A percentile compares a stretch with the other conserved stretches of the same genome.
Evolutionary conservation across 2,329 filamentous ascomycete genomes (phyloP).

Genomic region (Stemphylium beticola): DNA sequence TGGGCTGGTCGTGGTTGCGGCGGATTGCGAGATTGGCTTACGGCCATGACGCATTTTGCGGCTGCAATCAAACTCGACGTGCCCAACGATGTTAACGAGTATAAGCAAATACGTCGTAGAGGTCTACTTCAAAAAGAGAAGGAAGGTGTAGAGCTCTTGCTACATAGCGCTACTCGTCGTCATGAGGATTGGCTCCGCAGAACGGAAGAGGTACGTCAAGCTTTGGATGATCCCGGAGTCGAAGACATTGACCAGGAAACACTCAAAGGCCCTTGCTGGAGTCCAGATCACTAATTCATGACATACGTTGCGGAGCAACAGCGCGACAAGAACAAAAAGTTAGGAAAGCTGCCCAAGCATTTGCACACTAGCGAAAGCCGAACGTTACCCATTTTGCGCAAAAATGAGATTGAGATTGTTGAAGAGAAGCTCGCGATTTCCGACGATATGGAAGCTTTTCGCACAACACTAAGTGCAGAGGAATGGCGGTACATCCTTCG

Average conservation of each 20-base stretch:
- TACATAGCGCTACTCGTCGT: constrained; percentile 1
- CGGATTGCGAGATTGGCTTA: constrained; percentile 10
- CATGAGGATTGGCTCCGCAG: background rate
- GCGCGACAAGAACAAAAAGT: background rate
- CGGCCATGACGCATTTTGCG: constrained; percentile 15
- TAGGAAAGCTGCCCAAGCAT: background rate
- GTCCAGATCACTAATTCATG: constrained; percentile 4
- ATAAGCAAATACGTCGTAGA: background rate
- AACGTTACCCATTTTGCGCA: background rate
- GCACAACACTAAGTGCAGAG: background rate
- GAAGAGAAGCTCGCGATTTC: background rate
- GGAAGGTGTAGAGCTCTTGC: constrained; percentile 12
- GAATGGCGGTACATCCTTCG: constrained; percentile 9
- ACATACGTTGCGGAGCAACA: background rate
- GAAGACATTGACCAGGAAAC: background rate
- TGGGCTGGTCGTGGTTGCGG: constrained; percentile 26
- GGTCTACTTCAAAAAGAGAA: constrained; percentile 13
- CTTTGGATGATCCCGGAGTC: background rate
- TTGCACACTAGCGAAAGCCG: background rate
- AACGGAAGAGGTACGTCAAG: background rate
- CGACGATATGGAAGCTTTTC: background rate
- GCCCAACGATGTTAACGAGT: background rate
- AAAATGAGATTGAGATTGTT: background rate
- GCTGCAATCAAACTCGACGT: constrained; percentile 15
- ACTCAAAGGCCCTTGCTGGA: background rate